Conservation (phyloP, 768 basidiomycete genomes). For the Xerocomellus intermedius region DNA sequence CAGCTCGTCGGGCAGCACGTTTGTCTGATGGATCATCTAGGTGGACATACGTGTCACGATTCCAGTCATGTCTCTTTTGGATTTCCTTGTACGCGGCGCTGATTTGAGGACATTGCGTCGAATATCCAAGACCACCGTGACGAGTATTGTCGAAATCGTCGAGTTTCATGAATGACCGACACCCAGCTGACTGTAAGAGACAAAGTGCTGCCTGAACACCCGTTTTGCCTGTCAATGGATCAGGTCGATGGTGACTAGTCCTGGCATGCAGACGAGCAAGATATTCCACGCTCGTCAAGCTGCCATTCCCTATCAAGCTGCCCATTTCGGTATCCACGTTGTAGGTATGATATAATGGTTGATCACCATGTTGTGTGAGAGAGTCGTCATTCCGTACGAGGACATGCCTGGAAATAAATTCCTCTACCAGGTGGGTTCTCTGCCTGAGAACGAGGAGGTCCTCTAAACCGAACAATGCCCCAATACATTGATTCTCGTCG, state of each 20-base stretch:
- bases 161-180: constrained; percentile 38
- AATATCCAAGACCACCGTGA: not conserved
- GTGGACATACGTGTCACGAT: not conserved
- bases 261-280: not conserved
- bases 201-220: not conserved
- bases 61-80: not conserved
- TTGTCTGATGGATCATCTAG: no score
- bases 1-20: not conserved
- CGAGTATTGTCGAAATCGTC: not conserved
- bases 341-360: not conserved
- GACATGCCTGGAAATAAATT: not conserved
- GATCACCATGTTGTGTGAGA: no score
- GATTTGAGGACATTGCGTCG: not conserved
- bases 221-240: not conserved
- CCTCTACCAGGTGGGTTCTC: not conserved
- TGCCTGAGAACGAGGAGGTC: constrained; percentile 29
- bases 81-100: not conserved
- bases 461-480: constrained; percentile 41
- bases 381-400: not conserved
- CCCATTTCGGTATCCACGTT: not conserved
- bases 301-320: not conserved
- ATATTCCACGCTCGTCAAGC: not conserved
- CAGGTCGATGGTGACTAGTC: not conserved
- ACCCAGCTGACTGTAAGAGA: constrained; percentile 1
- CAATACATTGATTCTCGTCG: constrained; percentile 36